These are phyloP conservation scores for Thymus mandschuricus DNA, from an alignment of 257 asterid genomes.

Conservation along the genomic window DNA sequence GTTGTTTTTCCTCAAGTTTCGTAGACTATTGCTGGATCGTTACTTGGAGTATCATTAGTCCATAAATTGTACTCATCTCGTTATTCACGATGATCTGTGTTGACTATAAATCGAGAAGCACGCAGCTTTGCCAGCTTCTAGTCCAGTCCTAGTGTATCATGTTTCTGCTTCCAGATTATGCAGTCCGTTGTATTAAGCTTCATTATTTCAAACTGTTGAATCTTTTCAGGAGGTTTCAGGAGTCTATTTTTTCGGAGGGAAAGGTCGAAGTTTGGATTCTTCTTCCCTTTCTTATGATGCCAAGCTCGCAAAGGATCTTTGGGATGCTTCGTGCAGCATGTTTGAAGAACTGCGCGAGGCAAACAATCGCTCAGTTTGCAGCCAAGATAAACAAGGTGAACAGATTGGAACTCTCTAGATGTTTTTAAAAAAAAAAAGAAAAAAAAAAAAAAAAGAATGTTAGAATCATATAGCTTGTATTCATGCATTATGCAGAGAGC, in stretches of 20 bases:
- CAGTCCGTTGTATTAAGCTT: slow-evolving; percentile 7
- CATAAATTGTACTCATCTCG: neutral
- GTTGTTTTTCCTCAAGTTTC: neutral
- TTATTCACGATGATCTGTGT: neutral
- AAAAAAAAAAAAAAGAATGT: neutral
- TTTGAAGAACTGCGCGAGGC: slow-evolving; percentile 50
- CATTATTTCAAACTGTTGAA: neutral
- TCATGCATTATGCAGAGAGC: slow-evolving; percentile 15
- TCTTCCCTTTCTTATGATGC: slow-evolving; percentile 61
- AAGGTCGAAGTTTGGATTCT: slow-evolving; percentile 60
- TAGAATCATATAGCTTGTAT: neutral
- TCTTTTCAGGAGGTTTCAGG: slow-evolving; percentile 72
- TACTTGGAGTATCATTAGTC: neutral
- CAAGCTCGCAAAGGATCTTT: slow-evolving; percentile 65
- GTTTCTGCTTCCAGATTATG: neutral
- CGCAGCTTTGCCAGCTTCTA: neutral
- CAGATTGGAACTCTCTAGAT: neutral
- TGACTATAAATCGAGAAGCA: neutral
- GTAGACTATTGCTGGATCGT: neutral
- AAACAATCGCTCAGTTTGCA: neutral
- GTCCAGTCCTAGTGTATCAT: neutral
- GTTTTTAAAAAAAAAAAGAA: no score
- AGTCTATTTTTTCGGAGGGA: slow-evolving; percentile 86
- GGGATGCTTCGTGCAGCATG: slow-evolving; percentile 68
- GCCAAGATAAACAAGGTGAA: neutral